Conservation (phyloP, 441 rosid species). For the Gossypium gossypioides region DNA sequence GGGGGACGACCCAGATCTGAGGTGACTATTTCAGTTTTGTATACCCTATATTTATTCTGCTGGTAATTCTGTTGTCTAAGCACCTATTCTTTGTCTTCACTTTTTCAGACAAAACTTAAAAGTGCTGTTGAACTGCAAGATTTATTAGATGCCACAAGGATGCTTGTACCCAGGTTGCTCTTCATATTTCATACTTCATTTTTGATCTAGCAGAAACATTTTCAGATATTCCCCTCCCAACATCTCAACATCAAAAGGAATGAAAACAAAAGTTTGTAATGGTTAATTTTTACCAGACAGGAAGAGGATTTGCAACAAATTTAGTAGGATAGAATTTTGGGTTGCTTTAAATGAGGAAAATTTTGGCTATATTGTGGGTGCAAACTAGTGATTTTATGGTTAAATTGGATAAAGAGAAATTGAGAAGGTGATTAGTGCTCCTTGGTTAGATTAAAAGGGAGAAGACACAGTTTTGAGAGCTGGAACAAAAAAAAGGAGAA, state of each 20-base stretch:
- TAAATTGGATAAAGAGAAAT: not conserved
- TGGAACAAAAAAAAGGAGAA: not conserved
- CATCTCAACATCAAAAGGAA: not conserved
- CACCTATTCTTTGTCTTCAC: not conserved
- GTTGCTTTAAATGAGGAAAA: not conserved
- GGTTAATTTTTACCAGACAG: not conserved
- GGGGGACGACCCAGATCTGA: slow-evolving; percentile 96
- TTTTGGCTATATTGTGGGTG: not conserved
- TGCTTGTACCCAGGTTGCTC: slow-evolving; percentile 85
- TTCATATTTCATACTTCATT: not conserved
- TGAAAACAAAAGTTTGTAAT: slow-evolving; percentile 4
- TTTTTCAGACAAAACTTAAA: slow-evolving; percentile 88
- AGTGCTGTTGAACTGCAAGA: slow-evolving; percentile 98
- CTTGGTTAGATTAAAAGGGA: not conserved
- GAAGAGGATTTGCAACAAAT: not conserved
- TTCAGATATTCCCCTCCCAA: not conserved
- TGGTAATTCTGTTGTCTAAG: not conserved
- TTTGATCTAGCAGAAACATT: not conserved
- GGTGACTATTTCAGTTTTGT: slow-evolving; percentile 33
- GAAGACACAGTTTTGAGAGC: not conserved
- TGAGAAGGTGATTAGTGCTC: not conserved
- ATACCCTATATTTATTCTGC: not conserved
- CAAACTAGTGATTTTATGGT: not conserved
- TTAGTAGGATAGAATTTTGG: not conserved
- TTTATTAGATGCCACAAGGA: slow-evolving; percentile 94